Evolutionary conservation across 805 yeast genomes (phyloP).

Genomic region (Barnettozyma botsteinii): DNA sequence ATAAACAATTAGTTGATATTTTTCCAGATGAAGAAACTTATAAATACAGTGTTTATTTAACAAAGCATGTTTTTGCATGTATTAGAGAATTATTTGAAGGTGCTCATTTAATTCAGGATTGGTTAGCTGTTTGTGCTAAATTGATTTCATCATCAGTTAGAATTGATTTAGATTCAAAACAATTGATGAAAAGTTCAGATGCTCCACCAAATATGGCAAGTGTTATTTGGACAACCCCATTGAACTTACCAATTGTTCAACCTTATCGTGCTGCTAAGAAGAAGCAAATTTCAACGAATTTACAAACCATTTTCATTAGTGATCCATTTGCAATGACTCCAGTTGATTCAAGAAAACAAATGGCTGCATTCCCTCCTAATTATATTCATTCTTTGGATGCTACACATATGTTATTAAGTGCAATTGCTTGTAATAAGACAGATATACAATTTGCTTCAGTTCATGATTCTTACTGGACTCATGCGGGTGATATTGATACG

Average conservation of each 20-base stretch:
- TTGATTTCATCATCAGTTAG: constrained; percentile 74
- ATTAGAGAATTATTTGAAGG: constrained; percentile 82
- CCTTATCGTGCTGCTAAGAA: constrained; percentile 76
- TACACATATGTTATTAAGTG: constrained; percentile 91
- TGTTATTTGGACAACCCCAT: constrained; percentile 96
- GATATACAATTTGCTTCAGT: constrained; percentile 84
- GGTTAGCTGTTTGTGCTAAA: constrained; percentile 86
- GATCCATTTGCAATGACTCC: constrained; percentile 84
- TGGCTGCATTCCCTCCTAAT: constrained; percentile 92
- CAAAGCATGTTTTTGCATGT: constrained; percentile 73
- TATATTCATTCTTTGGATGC: constrained; percentile 94
- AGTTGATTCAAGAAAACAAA: constrained; percentile 85
- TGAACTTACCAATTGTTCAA: constrained; percentile 94
- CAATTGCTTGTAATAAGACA: constrained; percentile 61
- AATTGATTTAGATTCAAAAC: constrained; percentile 49
- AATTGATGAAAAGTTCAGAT: constrained; percentile 32
- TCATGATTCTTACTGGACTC: constrained; percentile 98
- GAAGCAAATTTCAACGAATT: constrained; percentile 66
- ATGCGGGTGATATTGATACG: constrained; percentile 71
- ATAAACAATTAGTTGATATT: constrained; percentile 62
- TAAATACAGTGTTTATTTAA: constrained; percentile 55
- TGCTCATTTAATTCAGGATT: constrained; percentile 93
- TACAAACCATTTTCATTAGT: constrained; percentile 79
- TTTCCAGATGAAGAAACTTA: constrained; percentile 46
- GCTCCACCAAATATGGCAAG: constrained; percentile 70